Evolutionary conservation across 371 early-diverging fungal genomes (phyloP).

Genomic region (Nematocida sp.): DNA sequence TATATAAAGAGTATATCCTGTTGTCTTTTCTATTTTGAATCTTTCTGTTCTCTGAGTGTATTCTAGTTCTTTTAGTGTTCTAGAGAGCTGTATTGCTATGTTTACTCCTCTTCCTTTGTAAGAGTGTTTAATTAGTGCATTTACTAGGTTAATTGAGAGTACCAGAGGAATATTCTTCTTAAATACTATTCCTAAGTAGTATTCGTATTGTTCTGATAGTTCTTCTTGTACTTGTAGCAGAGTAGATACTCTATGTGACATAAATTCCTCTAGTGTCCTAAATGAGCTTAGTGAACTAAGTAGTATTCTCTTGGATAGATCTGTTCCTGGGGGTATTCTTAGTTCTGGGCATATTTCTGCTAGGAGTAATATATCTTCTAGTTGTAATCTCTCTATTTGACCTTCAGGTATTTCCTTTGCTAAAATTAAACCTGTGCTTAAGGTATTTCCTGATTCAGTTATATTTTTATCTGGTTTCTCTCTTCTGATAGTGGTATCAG

Average conservation of each 20-base stretch:
- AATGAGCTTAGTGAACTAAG: no score
- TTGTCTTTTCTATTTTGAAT: neutral
- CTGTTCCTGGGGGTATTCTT: neutral
- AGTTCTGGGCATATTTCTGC: slow-evolving; percentile 26
- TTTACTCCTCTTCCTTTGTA: slow-evolving; percentile 32
- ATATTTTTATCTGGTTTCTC: no score
- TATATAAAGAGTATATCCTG: neutral
- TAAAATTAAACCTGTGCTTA: no score
- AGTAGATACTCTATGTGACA: neutral
- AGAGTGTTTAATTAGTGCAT: slow-evolving; percentile 17
- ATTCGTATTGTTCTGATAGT: slow-evolving; percentile 9
- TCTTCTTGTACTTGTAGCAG: slow-evolving; percentile 19
- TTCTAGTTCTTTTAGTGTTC: slow-evolving; percentile 17
- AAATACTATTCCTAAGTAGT: slow-evolving; percentile 2
- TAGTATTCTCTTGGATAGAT: neutral
- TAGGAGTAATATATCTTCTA: slow-evolving; percentile 3
- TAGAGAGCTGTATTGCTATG: slow-evolving; percentile 12
- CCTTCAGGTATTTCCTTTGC: no score
- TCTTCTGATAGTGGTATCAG: no score
- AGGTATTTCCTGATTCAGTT: no score
- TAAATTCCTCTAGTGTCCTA: no score
- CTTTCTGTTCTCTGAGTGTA: slow-evolving; percentile 1
- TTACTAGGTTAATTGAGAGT: slow-evolving; percentile 20
- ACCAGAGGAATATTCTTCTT: neutral
- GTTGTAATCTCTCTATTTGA: no score